phyloP scores from a whole-genome alignment of 306 rosid genomes.

The Cyclanthera cordifolia region DNA sequence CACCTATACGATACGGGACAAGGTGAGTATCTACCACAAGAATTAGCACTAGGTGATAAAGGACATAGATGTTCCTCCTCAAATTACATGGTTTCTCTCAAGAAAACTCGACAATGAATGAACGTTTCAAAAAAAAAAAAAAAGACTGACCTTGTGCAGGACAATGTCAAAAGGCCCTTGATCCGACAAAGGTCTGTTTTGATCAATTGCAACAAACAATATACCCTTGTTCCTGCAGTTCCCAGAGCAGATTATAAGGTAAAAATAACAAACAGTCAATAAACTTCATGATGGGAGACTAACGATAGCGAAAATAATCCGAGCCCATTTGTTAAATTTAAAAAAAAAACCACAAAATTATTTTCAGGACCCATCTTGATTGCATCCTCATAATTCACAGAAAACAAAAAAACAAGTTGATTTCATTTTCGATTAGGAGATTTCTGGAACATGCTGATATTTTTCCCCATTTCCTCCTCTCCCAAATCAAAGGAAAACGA shows the following conservation, averaged over 20 bases:
- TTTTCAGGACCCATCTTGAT: not conserved
- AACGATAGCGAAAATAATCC: not conserved
- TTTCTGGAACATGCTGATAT: not conserved
- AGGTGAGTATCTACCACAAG: not conserved
- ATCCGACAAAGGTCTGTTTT: slow-evolving; percentile 50
- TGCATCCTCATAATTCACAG: not conserved
- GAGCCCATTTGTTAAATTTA: not conserved
- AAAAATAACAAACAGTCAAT: not conserved
- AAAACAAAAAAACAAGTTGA: not conserved
- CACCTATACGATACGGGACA: too few species aligned
- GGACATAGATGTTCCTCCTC: not conserved
- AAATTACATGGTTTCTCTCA: not conserved
- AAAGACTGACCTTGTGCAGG: slow-evolving; percentile 36
- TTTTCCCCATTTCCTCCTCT: slow-evolving; percentile 23
- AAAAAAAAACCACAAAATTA: too few species aligned
- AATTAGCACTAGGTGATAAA: not conserved
- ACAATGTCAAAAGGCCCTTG: slow-evolving; percentile 90
- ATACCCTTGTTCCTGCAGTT: slow-evolving; percentile 74
- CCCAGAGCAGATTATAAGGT: not conserved
- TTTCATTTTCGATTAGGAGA: not conserved
- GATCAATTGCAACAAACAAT: slow-evolving; percentile 70
- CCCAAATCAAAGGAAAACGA: slow-evolving; percentile 41
- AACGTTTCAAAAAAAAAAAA: not conserved
- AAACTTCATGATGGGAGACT: not conserved
- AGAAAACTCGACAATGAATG: not conserved